These are phyloP conservation scores for Urochloa ruziziensis DNA, from an alignment of 176 grass and related monocot species.

Conservation along the genomic window DNA sequence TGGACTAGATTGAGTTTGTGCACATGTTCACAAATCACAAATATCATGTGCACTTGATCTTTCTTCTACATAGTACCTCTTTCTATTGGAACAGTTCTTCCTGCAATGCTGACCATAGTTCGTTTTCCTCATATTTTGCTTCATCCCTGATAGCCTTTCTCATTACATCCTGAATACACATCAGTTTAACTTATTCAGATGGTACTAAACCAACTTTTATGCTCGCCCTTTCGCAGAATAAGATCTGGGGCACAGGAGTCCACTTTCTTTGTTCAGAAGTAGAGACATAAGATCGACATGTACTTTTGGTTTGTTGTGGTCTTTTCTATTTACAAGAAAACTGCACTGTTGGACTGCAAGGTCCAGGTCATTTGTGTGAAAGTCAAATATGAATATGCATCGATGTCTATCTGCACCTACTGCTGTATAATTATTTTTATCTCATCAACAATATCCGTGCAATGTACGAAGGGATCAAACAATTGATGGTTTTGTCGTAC, in stretches of 20 bases:
- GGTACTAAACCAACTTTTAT: slow-evolving; percentile 8
- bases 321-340: too few relatives aligned
- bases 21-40: background rate
- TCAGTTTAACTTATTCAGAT: background rate
- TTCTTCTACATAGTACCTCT: background rate
- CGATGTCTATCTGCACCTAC: background rate
- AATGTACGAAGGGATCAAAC: background rate
- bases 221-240: slow-evolving; percentile 28
- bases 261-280: background rate
- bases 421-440: background rate
- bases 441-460: background rate
- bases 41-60: background rate
- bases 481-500: background rate
- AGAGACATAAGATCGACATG: slow-evolving; percentile 13
- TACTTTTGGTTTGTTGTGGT: background rate
- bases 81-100: too few relatives aligned
- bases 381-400: background rate
- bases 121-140: background rate
- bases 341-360: background rate
- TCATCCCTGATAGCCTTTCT: background rate
- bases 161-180: background rate
- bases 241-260: background rate
- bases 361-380: background rate
- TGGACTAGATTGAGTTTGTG: background rate
- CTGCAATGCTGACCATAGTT: background rate